These are phyloP conservation scores for Chlorencoelia australis DNA, from an alignment of 2,329 filamentous ascomycete genomes.

Conservation along the genomic window DNA sequence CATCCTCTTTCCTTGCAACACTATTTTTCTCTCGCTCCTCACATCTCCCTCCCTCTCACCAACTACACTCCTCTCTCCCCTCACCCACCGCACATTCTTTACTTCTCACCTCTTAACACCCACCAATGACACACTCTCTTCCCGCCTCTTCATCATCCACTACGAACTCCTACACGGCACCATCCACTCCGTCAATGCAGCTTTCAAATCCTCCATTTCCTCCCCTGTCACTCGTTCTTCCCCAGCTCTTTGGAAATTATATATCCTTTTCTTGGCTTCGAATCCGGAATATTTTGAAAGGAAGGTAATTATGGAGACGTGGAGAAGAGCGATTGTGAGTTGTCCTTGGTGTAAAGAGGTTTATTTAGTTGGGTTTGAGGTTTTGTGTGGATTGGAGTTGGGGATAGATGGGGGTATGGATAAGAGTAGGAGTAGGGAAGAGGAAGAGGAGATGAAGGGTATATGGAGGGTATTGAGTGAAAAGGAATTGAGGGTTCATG, in stretches of 20 bases:
- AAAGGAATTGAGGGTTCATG: constrained; percentile 50
- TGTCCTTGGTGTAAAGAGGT: constrained; percentile 56
- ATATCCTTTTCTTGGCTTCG: constrained; percentile 38
- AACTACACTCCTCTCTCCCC: background rate
- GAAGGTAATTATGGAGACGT: constrained; percentile 33
- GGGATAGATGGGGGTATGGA: constrained; percentile 30
- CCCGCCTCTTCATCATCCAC: constrained; percentile 44
- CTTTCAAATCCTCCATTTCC: constrained; percentile 43
- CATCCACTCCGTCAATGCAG: constrained; percentile 40
- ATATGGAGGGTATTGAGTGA: constrained; percentile 48
- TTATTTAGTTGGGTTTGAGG: constrained; percentile 45
- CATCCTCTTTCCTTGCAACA: constrained; percentile 61
- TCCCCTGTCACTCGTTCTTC: constrained; percentile 29
- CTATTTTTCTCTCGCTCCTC: constrained; percentile 61
- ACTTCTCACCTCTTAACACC: constrained; percentile 24
- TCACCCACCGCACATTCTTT: background rate
- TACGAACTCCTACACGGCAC: constrained; percentile 42
- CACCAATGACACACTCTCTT: constrained; percentile 31
- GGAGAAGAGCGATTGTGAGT: constrained; percentile 43
- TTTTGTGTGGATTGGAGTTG: constrained; percentile 23
- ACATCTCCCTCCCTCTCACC: constrained; percentile 35
- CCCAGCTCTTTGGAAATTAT: constrained; percentile 40
- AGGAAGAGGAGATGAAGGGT: constrained; percentile 37
- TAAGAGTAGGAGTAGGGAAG: constrained; percentile 17
- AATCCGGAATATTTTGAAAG: constrained; percentile 28